Conservation (phyloP, 176 grass and related monocot species). For the Hordeum vulgare region MorexV3_pseudomolecules_assembly NC_058522.1:390580501-390581000, state of each 20-base stretch:
- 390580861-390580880: background rate
- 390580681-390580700: conserved; percentile 27
- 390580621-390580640: conserved; percentile 12
- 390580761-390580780: background rate
- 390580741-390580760: background rate
- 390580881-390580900: background rate
- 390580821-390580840: background rate
- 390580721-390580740: background rate
- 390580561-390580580: conserved; percentile 2
- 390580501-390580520: conserved; percentile 13
- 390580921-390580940: background rate
- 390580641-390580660: conserved; percentile 22
- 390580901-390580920: background rate
- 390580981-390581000: background rate
- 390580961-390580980: background rate
- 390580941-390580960: background rate
- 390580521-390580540: background rate
- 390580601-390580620: conserved; percentile 13
- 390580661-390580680: conserved; percentile 28
- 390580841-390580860: background rate
- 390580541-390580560: background rate
- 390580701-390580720: background rate
- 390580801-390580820: background rate
- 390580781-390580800: background rate
- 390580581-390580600: background rate